Percentiles rank a stretch among this genome's conserved stretches.
Evolutionary conservation across 2,329 filamentous ascomycete genomes (phyloP).

Genomic region (Talaromyces atroroseus): DNA sequence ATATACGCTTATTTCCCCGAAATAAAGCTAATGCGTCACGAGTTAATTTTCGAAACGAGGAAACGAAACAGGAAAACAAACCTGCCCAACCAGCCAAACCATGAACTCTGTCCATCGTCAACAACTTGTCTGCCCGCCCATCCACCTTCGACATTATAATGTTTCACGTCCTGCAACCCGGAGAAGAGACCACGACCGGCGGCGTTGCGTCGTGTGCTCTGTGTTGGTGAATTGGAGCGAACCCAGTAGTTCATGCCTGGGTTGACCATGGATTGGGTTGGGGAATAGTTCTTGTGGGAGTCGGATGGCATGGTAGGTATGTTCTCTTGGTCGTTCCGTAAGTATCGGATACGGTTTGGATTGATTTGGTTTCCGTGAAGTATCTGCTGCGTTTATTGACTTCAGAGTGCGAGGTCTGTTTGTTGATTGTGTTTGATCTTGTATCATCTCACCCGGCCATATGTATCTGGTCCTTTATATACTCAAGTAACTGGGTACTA

Average conservation of each 20-base stretch:
- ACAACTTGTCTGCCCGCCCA: constrained; percentile 27
- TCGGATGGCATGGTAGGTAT: neutral
- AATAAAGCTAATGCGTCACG: neutral
- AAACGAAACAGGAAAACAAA: neutral
- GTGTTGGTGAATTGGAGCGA: constrained; percentile 13
- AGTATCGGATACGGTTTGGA: neutral
- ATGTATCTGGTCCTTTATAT: neutral
- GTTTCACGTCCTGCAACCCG: constrained; percentile 33
- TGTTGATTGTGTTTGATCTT: neutral
- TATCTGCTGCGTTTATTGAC: neutral
- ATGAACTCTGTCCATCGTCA: constrained; percentile 15
- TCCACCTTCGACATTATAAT: constrained; percentile 34
- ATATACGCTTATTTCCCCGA: neutral
- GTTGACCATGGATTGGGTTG: constrained; percentile 19
- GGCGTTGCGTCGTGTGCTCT: constrained; percentile 24
- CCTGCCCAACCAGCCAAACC: constrained; percentile 5
- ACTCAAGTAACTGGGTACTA: neutral
- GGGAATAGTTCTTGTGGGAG: constrained; percentile 27
- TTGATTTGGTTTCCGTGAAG: neutral
- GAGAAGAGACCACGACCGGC: constrained; percentile 34
- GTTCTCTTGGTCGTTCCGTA: neutral
- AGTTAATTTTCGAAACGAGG: neutral
- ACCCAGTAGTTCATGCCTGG: constrained; percentile 30
- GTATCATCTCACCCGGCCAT: neutral
- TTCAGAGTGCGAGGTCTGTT: neutral